A percentile compares a stretch with the other conserved stretches of the same genome.
These are phyloP conservation scores for Nepenthes gracilis DNA, from an alignment of 148 eudicot genomes.

Conservation along the genomic window DNA sequence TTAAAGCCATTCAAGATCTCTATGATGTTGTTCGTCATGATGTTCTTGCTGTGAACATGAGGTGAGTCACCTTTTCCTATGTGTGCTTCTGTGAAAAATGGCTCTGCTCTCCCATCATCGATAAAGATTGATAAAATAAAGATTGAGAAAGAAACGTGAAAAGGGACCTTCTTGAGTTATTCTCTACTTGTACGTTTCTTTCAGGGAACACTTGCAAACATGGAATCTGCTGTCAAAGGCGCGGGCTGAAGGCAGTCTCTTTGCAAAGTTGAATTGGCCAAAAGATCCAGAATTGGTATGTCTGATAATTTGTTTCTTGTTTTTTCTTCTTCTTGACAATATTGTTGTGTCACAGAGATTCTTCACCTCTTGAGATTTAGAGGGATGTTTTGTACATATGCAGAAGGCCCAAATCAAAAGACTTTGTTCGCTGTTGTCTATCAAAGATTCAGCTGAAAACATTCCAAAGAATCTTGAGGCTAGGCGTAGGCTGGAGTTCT, in stretches of 20 bases:
- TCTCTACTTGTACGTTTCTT: not conserved
- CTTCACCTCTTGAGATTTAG: not conserved
- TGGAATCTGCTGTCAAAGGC: constrained; percentile 64
- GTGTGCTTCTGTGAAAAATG: not conserved
- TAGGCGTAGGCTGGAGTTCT: constrained; percentile 67
- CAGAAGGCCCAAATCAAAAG: constrained; percentile 76
- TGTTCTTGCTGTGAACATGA: constrained; percentile 64
- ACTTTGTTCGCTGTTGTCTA: constrained; percentile 67
- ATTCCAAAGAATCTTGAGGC: constrained; percentile 92
- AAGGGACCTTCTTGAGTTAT: not conserved
- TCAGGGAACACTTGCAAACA: constrained; percentile 58
- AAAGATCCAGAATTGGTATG: constrained; percentile 69
- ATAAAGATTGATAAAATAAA: not conserved
- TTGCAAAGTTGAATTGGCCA: constrained; percentile 85
- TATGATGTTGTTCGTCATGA: constrained; percentile 78
- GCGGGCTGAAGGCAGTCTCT: constrained; percentile 75
- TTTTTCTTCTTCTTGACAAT: not conserved
- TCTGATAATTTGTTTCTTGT: constrained; percentile 1
- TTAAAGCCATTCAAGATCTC: constrained; percentile 90
- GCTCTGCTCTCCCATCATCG: not conserved
- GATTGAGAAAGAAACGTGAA: not conserved
- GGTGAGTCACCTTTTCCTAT: constrained; percentile 25
- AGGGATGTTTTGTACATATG: constrained; percentile 7
- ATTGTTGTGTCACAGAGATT: not conserved
- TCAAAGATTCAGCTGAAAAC: constrained; percentile 84